These are phyloP conservation scores for Achlya hypogyna DNA, from an alignment of 352 stramenopile genomes.

Conservation along the genomic window DNA sequence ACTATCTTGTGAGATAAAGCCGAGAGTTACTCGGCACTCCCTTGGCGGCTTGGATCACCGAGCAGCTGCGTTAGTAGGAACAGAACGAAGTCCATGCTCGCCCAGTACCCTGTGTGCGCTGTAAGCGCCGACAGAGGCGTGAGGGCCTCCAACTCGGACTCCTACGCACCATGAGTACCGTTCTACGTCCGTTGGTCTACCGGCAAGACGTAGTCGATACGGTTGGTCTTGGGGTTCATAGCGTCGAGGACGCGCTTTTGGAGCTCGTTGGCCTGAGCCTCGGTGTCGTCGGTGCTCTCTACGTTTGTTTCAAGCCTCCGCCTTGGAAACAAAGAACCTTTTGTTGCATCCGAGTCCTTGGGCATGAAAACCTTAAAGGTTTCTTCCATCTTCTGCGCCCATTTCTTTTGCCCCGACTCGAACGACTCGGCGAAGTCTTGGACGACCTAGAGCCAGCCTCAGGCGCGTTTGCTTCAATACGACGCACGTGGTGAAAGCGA, in stretches of 20 bases:
- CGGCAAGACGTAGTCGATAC: slow-evolving; percentile 13
- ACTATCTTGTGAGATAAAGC: no score
- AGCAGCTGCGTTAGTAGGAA: slow-evolving; percentile 18
- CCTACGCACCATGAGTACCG: neutral
- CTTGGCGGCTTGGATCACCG: no score
- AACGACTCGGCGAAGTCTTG: slow-evolving; percentile 20
- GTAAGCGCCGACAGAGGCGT: slow-evolving; percentile 15
- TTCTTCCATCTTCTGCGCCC: slow-evolving; percentile 1
- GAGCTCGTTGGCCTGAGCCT: neutral
- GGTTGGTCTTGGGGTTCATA: slow-evolving; percentile 7
- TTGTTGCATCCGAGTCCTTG: neutral
- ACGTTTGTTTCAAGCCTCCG: neutral
- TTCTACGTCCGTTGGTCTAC: neutral
- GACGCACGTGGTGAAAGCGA: slow-evolving; percentile 14
- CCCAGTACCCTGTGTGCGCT: slow-evolving; percentile 19
- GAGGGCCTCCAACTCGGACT: slow-evolving; percentile 18
- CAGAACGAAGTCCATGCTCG: slow-evolving; percentile 13
- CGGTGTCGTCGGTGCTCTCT: neutral
- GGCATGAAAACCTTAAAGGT: slow-evolving; percentile 6
- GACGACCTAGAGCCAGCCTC: neutral
- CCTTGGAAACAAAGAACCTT: neutral
- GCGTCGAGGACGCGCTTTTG: neutral
- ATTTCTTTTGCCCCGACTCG: slow-evolving; percentile 16
- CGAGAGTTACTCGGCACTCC: no score
- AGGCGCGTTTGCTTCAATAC: neutral